A percentile compares a stretch with the other conserved stretches of the same genome.
phyloP scores from a whole-genome alignment of 805 yeast species.

The Brettanomyces bruxellensis region DNA sequence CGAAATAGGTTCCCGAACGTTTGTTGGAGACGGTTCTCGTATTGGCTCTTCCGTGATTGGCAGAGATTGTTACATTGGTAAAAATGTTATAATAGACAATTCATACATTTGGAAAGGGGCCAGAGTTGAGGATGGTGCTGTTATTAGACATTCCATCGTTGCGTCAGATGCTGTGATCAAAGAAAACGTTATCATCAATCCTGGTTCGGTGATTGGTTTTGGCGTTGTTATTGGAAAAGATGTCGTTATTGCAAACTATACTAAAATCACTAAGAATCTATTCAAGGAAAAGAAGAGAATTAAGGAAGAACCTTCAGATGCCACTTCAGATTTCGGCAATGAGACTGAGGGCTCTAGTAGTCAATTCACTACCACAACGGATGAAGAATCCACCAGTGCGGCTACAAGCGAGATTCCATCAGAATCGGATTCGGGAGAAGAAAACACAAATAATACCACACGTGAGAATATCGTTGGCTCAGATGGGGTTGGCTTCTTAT shows the following conservation, averaged over 20 bases:
- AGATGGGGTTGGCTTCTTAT: conserved; percentile 41
- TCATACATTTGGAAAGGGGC: conserved; percentile 87
- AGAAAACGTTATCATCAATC: conserved; percentile 38
- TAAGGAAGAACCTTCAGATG: conserved; percentile 5
- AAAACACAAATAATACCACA: conserved; percentile 8
- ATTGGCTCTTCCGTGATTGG: conserved; percentile 76
- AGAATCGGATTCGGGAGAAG: conserved; percentile 11
- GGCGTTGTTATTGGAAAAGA: conserved; percentile 56
- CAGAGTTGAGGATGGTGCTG: conserved; percentile 54
- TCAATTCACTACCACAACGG: background rate
- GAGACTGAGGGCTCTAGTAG: background rate
- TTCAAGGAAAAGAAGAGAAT: conserved; percentile 20
- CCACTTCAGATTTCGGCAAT: background rate
- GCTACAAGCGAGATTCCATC: conserved; percentile 3
- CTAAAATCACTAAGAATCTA: conserved; percentile 44
- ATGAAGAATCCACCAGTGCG: background rate
- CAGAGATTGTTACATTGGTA: conserved; percentile 75
- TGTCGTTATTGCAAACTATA: conserved; percentile 37
- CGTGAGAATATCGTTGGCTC: conserved; percentile 33
- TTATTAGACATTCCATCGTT: conserved; percentile 55
- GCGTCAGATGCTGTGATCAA: conserved; percentile 58
- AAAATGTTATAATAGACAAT: conserved; percentile 58
- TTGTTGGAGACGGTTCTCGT: conserved; percentile 64
- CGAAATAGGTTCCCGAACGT: conserved; percentile 70
- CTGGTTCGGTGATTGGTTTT: conserved; percentile 77